phyloP scores from a whole-genome alignment of 2,329 filamentous ascomycete genomes.

The Ophiostoma triangulosporum region DNA sequence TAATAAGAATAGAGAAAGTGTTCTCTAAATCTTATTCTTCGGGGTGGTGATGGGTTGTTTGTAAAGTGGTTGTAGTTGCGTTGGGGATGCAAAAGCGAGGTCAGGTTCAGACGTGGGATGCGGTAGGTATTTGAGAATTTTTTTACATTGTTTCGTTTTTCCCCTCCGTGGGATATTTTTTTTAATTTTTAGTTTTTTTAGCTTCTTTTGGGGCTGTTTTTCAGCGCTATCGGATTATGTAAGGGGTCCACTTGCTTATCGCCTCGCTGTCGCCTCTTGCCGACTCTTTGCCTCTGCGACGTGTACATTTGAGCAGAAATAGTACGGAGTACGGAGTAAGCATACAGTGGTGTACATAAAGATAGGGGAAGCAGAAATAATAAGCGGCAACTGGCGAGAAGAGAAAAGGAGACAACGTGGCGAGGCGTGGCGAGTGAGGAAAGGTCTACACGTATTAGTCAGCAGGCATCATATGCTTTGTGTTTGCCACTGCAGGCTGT shows the following conservation, averaged over 20 bases:
- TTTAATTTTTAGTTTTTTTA: background rate
- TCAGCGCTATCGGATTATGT: background rate
- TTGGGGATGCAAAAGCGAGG: background rate
- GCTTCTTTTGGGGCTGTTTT: background rate
- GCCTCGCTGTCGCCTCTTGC: background rate
- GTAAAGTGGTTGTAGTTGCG: background rate
- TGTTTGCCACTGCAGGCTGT: too few species aligned
- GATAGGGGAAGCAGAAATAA: too few species aligned
- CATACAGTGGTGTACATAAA: too few species aligned
- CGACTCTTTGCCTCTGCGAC: too few species aligned
- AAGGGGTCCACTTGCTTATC: background rate
- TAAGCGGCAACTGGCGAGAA: too few species aligned
- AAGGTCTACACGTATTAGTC: too few species aligned
- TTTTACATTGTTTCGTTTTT: background rate
- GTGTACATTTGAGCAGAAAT: too few species aligned
- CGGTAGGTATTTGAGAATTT: constrained; percentile 4
- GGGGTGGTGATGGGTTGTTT: background rate
- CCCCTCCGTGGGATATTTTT: background rate
- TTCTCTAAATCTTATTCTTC: background rate
- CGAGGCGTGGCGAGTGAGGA: too few species aligned
- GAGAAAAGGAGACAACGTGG: too few species aligned
- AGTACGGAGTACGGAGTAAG: too few species aligned
- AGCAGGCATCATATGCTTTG: too few species aligned
- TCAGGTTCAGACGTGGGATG: background rate
- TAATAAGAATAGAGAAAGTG: background rate